Base-by-base conservation (phyloP, 2,329 filamentous ascomycete genomes). In the Sporothrix pseudoabietina region DNA sequence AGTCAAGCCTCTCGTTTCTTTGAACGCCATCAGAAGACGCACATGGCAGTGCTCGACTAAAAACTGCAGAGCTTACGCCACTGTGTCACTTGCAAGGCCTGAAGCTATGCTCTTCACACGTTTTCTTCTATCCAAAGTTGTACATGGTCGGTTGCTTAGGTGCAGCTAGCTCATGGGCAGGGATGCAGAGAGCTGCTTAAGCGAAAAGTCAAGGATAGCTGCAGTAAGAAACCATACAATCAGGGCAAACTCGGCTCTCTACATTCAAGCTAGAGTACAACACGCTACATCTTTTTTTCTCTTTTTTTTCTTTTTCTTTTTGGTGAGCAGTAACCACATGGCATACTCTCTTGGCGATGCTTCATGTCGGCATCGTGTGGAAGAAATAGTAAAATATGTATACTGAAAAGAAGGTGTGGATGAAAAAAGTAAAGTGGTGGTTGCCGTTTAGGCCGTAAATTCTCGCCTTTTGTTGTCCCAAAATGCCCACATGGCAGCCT, bases 181-280 rank as follows among this genome's bases (percentile, higher is more conserved):
- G 12, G 61, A 30, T 47, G 39, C 16, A 39, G 61, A 26, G 5
- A 30, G 44, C 47, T 22, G 30, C 52, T n/a, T 70, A 57, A 70
- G 52, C 68, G 68, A 70, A n/a, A 47, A 19, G 52, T 59, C 68
- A 57, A 16, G 68, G 52, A 47, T 44, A 41, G n/a, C 32, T 55
- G 54, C 16, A 63, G 54, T 14, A 52, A 35, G 16, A 4, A 55
- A 41, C 12, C 19, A 52, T 54, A 16, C 4, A 49, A 6, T 22
- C 32, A 30, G 10, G 9, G 16, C 10, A 16, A 16, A 30, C 9
- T 47, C n/a, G 57, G n/a, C 14, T 47, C 39, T 65, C 19, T 3
- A 39, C 10, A 35, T 35, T 35, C 22, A 5, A 26, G 26, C 26
- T 7, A 4, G 5, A 26, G 16, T 65, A n/a, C 4, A 47, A 16